These are phyloP conservation scores for Tillandsia leiboldiana DNA, from an alignment of 176 grass and related monocot genomes.

Conservation along the genomic window DNA sequence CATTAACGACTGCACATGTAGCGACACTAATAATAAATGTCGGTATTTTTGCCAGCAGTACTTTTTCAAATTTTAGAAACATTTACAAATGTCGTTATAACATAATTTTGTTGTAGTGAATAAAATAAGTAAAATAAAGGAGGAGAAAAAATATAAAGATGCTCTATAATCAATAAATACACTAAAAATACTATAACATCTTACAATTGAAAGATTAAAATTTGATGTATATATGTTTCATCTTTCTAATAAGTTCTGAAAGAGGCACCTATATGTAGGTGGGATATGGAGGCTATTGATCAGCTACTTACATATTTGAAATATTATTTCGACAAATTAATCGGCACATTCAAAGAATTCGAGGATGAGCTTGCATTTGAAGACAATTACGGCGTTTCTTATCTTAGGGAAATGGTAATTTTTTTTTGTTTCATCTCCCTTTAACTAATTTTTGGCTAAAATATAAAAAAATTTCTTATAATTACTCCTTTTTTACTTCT, in stretches of 20 bases:
- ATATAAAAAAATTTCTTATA: too few relatives aligned
- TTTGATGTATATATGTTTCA: neutral
- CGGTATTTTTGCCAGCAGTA: too few relatives aligned
- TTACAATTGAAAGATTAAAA: neutral
- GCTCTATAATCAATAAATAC: too few relatives aligned
- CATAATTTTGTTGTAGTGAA: too few relatives aligned
- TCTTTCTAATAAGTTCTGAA: neutral
- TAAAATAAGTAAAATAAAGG: too few relatives aligned
- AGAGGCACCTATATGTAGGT: conserved; percentile 17
- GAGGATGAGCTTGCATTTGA: conserved; percentile 18
- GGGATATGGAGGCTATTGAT: conserved; percentile 15
- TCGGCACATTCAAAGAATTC: conserved; percentile 16
- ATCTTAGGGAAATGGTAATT: conserved; percentile 5
- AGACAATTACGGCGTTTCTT: conserved; percentile 24
- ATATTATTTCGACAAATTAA: conserved; percentile 13
- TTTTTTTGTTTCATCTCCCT: neutral
- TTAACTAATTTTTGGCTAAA: neutral
- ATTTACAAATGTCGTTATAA: too few relatives aligned
- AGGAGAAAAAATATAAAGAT: too few relatives aligned
- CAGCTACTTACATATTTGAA: conserved; percentile 25
- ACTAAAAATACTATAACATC: too few relatives aligned
- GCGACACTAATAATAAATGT: too few relatives aligned
- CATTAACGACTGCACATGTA: too few relatives aligned
- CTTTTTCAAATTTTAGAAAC: too few relatives aligned
- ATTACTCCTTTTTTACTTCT: too few relatives aligned